Percentiles rank a stretch among this genome's conserved stretches.
Conservation (phyloP, 192 early-diverging fungal species). For the Coemansia biformis region DNA sequence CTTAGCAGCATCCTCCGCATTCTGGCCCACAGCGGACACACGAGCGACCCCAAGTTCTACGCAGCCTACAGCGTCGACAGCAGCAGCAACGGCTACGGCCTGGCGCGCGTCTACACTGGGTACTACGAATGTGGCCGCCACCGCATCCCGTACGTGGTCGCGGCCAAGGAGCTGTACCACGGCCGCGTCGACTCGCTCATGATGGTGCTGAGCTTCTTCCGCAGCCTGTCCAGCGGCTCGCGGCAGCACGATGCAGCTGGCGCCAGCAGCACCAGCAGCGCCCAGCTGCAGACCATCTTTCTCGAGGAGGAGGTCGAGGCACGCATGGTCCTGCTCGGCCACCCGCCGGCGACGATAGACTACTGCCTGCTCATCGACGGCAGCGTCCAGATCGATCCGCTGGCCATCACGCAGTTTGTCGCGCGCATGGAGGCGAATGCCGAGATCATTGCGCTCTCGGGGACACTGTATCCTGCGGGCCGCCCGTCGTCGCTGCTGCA, state of each 20-base stretch:
- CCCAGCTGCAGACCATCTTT: slow-evolving; percentile 26
- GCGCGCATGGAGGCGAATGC: slow-evolving; percentile 35
- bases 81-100: slow-evolving; percentile 25
- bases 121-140: slow-evolving; percentile 86
- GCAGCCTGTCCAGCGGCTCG: slow-evolving; percentile 22
- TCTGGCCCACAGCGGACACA: slow-evolving; percentile 29
- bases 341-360: slow-evolving; percentile 17
- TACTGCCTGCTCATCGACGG: slow-evolving; percentile 36
- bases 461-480: slow-evolving; percentile 37
- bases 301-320: slow-evolving; percentile 47
- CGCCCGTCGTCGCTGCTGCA: slow-evolving; percentile 34
- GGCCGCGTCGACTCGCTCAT: slow-evolving; percentile 47
- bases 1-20: slow-evolving; percentile 28
- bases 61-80: slow-evolving; percentile 31
- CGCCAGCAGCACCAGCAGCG: neutral
- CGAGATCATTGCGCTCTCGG: slow-evolving; percentile 28
- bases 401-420: slow-evolving; percentile 46
- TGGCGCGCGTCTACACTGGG: slow-evolving; percentile 76
- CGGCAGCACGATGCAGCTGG: slow-evolving; percentile 1
- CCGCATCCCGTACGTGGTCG: slow-evolving; percentile 87
- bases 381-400: slow-evolving; percentile 36
- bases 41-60: slow-evolving; percentile 46
- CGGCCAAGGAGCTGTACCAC: slow-evolving; percentile 65
- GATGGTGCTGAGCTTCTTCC: slow-evolving; percentile 46
- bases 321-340: slow-evolving; percentile 28